Conservation (phyloP, 1,284 basidiomycete genomes). For the Uromyces viciae-fabae region DNA sequence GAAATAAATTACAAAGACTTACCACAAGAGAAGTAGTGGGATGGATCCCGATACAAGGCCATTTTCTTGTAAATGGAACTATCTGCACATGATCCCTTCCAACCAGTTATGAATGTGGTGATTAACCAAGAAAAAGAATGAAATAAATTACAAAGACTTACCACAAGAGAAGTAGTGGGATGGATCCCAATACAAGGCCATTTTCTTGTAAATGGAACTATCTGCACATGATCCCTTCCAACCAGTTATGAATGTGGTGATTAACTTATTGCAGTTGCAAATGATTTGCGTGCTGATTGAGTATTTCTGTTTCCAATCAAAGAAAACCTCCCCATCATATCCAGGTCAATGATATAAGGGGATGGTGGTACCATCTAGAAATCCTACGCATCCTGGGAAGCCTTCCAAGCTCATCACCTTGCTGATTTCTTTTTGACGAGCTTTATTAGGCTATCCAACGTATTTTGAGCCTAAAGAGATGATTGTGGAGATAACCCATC, state of each 20-base stretch:
- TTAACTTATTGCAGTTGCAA: not conserved
- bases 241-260: not conserved
- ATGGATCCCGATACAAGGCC: not conserved
- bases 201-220: not conserved
- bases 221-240: not conserved
- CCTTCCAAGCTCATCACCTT: not conserved
- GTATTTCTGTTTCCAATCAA: not conserved
- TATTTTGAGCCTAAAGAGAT: not conserved
- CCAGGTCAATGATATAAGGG: not conserved
- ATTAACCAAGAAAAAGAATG: not conserved
- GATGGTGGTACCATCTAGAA: not conserved
- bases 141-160: too few relatives aligned
- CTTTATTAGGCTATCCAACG: not conserved
- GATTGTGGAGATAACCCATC: not conserved
- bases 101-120: not conserved
- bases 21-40: not conserved
- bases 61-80: not conserved
- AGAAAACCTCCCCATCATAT: not conserved
- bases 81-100: not conserved
- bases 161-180: not conserved
- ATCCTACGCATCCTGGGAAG: not conserved
- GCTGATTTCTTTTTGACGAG: not conserved
- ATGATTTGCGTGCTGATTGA: not conserved
- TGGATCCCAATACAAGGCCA: not conserved
- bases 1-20: too few relatives aligned